phyloP scores from a whole-genome alignment of 148 eudicot species.

The Vaccinium vitisidaea region DNA sequence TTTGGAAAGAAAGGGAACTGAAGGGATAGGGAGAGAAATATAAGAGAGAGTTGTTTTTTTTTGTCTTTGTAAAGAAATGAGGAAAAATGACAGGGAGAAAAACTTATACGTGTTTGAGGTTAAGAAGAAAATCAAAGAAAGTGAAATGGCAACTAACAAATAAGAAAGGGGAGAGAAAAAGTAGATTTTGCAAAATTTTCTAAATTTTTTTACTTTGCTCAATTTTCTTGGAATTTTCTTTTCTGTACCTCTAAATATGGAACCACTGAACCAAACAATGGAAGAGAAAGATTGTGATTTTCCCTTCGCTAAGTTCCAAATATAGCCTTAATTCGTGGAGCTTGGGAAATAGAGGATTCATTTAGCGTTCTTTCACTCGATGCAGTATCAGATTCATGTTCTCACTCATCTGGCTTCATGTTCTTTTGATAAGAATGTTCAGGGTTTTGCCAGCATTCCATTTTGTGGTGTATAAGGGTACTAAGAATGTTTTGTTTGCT shows the following conservation, averaged over 20 bases:
- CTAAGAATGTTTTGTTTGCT: neutral
- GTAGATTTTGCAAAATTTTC: neutral
- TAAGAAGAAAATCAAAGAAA: neutral
- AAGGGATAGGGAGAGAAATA: neutral
- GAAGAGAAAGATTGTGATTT: neutral
- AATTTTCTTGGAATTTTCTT: too few species aligned
- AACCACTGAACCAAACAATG: neutral
- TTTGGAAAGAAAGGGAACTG: neutral
- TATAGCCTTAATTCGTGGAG: neutral
- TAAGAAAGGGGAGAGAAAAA: neutral
- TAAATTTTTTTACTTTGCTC: too few species aligned
- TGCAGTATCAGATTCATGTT: constrained; percentile 13
- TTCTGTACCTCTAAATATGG: too few species aligned
- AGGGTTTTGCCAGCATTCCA: neutral
- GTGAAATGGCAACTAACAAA: neutral
- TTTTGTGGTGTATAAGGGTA: neutral
- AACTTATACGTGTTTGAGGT: neutral
- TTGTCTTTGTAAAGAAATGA: neutral
- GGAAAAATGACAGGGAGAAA: neutral
- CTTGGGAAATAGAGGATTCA: neutral
- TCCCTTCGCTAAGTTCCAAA: neutral
- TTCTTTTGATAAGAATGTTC: neutral
- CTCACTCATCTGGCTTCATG: neutral
- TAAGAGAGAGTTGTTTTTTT: neutral
- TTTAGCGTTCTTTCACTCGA: neutral